Percentiles rank a stretch among this genome's conserved stretches.
These are phyloP conservation scores for Zangia roseola DNA, from an alignment of 768 basidiomycete genomes.

Conservation along the genomic window DNA sequence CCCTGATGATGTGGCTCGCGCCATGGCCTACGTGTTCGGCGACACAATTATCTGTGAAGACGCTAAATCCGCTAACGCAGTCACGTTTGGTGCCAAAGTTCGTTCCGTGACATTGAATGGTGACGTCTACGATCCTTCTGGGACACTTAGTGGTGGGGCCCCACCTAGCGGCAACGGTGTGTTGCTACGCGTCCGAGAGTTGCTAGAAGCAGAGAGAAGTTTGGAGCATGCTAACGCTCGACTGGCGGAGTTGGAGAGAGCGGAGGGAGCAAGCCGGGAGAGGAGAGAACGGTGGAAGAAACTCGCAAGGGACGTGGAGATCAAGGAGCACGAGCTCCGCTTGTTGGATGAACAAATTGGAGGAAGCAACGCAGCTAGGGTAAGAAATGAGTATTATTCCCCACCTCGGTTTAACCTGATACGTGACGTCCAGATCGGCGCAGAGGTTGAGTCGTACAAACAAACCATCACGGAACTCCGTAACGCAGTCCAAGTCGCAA, in stretches of 20 bases:
- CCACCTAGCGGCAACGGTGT: constrained; percentile 74
- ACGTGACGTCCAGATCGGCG: constrained; percentile 57
- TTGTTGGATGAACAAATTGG: constrained; percentile 82
- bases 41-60: constrained; percentile 91
- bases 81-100: constrained; percentile 74
- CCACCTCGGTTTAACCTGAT: background rate
- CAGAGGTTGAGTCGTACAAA: constrained; percentile 75
- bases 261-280: constrained; percentile 51
- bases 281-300: constrained; percentile 61
- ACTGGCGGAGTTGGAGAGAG: constrained; percentile 52
- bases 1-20: constrained; percentile 74
- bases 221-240: constrained; percentile 48
- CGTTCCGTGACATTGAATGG: constrained; percentile 92
- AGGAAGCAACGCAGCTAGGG: constrained; percentile 87
- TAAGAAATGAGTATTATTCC: constrained; percentile 37
- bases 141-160: constrained; percentile 89
- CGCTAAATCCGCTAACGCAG: constrained; percentile 77
- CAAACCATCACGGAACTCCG: constrained; percentile 58
- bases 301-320: constrained; percentile 69
- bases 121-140: constrained; percentile 95
- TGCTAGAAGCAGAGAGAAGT: constrained; percentile 64
- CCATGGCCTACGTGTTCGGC: constrained; percentile 92
- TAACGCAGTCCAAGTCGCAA: constrained; percentile 57
- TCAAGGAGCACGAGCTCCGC: constrained; percentile 84
- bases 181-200: constrained; percentile 80